Percentiles rank a stretch among this genome's conserved stretches.
These are phyloP conservation scores for Bolboschoenoplectus hybrid DNA, from an alignment of 202 grass and related monocot species.

Conservation along the genomic window DNA sequence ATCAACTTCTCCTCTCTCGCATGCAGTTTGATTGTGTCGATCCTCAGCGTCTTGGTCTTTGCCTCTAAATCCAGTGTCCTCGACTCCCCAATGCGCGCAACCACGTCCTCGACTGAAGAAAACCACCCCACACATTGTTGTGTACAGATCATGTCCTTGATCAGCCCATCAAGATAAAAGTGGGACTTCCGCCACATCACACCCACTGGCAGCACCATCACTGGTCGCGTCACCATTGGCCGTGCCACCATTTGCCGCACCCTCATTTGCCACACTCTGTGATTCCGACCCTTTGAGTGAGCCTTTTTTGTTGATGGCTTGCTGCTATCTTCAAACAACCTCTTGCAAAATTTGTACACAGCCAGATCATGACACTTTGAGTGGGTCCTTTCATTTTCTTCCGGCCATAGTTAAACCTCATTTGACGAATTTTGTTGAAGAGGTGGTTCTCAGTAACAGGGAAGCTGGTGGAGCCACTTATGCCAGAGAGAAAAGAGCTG, in stretches of 20 bases:
- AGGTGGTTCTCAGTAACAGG: slow-evolving; percentile 31
- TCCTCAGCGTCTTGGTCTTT: background rate
- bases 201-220: background rate
- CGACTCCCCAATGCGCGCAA: background rate
- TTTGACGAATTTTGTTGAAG: slow-evolving; percentile 31
- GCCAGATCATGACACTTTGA: slow-evolving; percentile 21
- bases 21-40: background rate
- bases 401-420: slow-evolving; percentile 33
- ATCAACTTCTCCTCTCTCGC: background rate
- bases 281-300: background rate
- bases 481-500: slow-evolving; percentile 11
- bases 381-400: slow-evolving; percentile 22
- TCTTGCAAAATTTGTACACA: slow-evolving; percentile 20
- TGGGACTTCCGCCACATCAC: background rate
- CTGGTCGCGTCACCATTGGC: background rate
- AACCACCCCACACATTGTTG: background rate
- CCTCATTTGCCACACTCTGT: background rate
- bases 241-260: background rate
- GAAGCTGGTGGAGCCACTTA: slow-evolving; percentile 38
- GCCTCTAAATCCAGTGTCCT: background rate
- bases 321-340: slow-evolving; percentile 27
- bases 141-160: background rate
- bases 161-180: background rate
- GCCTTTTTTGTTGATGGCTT: background rate
- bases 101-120: background rate